Base-by-base conservation (phyloP, 1,139 yeast species). In the Taphrina deformans region DNA sequence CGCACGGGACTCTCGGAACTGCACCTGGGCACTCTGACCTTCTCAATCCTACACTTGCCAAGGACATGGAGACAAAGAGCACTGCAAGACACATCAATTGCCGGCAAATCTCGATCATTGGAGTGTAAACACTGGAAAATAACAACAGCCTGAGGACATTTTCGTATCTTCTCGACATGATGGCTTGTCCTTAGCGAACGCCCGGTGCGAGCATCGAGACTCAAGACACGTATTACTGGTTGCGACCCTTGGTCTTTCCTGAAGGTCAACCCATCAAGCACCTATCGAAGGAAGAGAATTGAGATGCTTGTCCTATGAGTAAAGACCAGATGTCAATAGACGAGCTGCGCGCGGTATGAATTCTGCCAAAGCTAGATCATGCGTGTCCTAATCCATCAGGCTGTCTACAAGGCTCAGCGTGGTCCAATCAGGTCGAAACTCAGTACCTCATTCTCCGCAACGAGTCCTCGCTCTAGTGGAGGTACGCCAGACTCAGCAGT, bases 341-440 rank as follows among this genome's bases (percentile, higher is more conserved):
- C 40, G 63, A 51, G 35, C 63, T 59, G 40, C 63, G 63, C 56
- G 63, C 55, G 27, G 63, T 59, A 59, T 9, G 41, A 9, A 18
- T 10, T 41, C 40, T 26, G 24, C 40, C 14, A n/a, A n/a, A n/a
- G n/a, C n/a, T 31, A n/a, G 35, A 40, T 16, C n/a, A 6, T 16
- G 4, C 18, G 2, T 6, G 9, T 27, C 26, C 35, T 12, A 18
- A 51, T 16, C 14, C 35, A 2, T 38, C 16, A 18, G 63, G 63
- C 63, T n/a, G 63, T 59, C 29, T 50, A 59, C 38, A 51, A 50
- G 41, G 63, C 63, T n/a, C 63, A 59, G 50, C 56, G 55, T n/a
- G 35, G 50, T 3, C 40, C 56, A 21, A 40, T 35, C n/a, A 40
- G 52, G n/a, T 59, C 63, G 46, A 59, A 59, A 26, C 56, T 59